A percentile compares a stretch with the other conserved stretches of the same genome.
phyloP scores from a whole-genome alignment of 108 stramenopile species.

The Seminavis robusta region DNA sequence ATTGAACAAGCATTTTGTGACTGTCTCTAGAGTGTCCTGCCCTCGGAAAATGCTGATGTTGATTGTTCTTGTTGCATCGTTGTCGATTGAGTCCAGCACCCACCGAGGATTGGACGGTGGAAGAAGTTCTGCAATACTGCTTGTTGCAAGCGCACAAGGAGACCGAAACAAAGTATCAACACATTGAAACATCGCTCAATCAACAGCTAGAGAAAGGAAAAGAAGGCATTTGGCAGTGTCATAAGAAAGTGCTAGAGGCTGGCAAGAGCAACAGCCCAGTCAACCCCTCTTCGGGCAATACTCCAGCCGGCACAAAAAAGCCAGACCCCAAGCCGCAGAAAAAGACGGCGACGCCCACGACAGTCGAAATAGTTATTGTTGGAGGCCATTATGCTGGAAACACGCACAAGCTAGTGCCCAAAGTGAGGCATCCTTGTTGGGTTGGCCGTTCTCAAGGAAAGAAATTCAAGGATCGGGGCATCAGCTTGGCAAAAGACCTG shows the following conservation, averaged over 20 bases:
- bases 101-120: slow-evolving; percentile 63
- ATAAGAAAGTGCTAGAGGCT: not conserved
- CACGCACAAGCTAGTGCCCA: slow-evolving; percentile 39
- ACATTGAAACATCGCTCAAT: not conserved
- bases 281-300: not conserved
- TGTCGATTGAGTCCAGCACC: slow-evolving; percentile 30
- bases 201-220: not conserved
- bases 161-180: slow-evolving; percentile 30
- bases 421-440: slow-evolving; percentile 31
- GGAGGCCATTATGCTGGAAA: slow-evolving; percentile 49
- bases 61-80: not conserved
- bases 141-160: slow-evolving; percentile 42
- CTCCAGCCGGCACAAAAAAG: not conserved
- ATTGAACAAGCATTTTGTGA: not conserved
- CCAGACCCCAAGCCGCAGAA: not conserved
- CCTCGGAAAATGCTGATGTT: not conserved
- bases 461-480: slow-evolving; percentile 69
- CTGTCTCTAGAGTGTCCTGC: not conserved
- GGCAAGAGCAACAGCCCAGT: not conserved
- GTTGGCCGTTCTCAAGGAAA: slow-evolving; percentile 75
- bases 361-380: slow-evolving; percentile 42
- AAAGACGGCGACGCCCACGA: not conserved
- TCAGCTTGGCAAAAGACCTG: slow-evolving; percentile 63
- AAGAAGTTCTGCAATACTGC: slow-evolving; percentile 73
- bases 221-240: not conserved